These are phyloP conservation scores for Kodamaea kakaduensis DNA, from an alignment of 805 yeast genomes.

Conservation along the genomic window DNA sequence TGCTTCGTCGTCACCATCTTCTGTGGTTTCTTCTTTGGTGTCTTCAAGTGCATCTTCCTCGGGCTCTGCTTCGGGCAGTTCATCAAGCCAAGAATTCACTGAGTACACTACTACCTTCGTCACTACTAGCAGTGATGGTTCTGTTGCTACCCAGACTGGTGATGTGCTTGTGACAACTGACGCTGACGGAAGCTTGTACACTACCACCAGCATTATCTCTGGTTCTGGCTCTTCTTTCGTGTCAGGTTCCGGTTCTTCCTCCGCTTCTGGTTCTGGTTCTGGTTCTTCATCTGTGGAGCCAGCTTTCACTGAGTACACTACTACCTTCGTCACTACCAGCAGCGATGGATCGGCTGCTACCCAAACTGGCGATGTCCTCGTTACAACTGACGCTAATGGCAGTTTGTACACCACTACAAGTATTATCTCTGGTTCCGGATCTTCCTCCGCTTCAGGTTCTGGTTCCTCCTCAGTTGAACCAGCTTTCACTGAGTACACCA, in stretches of 20 bases:
- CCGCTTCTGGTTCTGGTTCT: slow-evolving; percentile 5
- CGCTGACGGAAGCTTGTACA: slow-evolving; percentile 14
- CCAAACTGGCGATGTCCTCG: neutral
- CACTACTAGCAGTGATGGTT: slow-evolving; percentile 12
- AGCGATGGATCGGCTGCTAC: slow-evolving; percentile 10
- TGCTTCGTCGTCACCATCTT: neutral
- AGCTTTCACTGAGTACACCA: no score
- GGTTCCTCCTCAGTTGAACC: no score
- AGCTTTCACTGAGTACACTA: slow-evolving; percentile 14
- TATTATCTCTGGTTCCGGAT: neutral
- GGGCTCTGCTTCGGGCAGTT: slow-evolving; percentile 5
- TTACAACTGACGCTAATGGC: neutral
- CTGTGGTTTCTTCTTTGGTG: neutral
- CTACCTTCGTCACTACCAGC: slow-evolving; percentile 15
- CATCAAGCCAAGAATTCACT: slow-evolving; percentile 4
- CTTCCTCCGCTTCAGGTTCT: slow-evolving; percentile 9
- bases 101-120: slow-evolving; percentile 1
- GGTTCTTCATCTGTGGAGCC: no score
- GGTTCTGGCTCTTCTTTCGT: slow-evolving; percentile 4
- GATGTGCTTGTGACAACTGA: slow-evolving; percentile 10
- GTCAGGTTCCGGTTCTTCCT: slow-evolving; percentile 7
- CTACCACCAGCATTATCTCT: slow-evolving; percentile 13
- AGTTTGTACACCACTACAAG: neutral
- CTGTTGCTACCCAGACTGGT: slow-evolving; percentile 10
- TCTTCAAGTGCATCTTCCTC: slow-evolving; percentile 13